phyloP scores from a whole-genome alignment of 139 green algal species.

The Zygnema cylindricum region DNA sequence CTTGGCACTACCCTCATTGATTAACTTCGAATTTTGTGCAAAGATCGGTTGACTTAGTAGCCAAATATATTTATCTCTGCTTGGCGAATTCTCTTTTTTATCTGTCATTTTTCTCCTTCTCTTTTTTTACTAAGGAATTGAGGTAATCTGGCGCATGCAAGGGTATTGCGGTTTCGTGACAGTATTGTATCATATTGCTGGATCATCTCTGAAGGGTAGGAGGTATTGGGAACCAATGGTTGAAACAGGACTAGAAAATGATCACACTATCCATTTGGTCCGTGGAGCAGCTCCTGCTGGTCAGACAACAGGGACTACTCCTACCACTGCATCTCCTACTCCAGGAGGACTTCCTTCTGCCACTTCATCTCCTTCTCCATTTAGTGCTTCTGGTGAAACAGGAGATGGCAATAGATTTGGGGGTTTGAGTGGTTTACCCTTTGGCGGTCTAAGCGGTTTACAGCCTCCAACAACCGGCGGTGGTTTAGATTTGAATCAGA shows the following conservation, averaged over 20 bases:
- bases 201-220: too few relatives aligned
- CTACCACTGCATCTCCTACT: constrained; percentile 1
- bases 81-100: too few relatives aligned
- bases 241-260: constrained; percentile 54
- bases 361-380: constrained; percentile 1
- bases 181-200: not conserved
- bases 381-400: not conserved
- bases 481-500: constrained; percentile 31
- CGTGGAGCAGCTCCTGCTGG: constrained; percentile 32
- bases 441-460: constrained; percentile 41
- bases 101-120: too few relatives aligned
- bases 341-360: not conserved
- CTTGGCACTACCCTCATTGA: too few relatives aligned
- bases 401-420: not conserved
- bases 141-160: too few relatives aligned
- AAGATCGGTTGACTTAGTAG: too few relatives aligned
- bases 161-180: too few relatives aligned
- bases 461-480: not conserved
- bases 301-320: too few relatives aligned
- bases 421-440: not conserved
- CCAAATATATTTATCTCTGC: too few relatives aligned
- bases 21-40: too few relatives aligned
- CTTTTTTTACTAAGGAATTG: too few relatives aligned
- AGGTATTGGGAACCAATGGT: too few relatives aligned
- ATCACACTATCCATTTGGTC: constrained; percentile 66